Evolutionary conservation across 2,329 filamentous ascomycete genomes (phyloP).

Genomic region (Fusarium newnesense): DNA sequence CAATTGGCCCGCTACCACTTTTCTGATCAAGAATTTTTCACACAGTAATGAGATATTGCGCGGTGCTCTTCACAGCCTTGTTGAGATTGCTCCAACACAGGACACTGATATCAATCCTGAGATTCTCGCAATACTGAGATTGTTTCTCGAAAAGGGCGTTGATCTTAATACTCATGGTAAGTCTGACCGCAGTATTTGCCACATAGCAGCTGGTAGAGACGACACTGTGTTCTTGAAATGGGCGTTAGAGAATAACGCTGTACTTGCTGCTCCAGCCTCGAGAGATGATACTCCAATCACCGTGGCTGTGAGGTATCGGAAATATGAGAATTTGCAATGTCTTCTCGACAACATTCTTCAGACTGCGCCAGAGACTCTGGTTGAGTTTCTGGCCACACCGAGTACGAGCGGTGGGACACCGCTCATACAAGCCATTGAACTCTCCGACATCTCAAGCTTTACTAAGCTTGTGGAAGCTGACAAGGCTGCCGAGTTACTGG

Average conservation of each 20-base stretch:
- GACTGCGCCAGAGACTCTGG: not conserved
- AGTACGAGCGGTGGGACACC: not conserved
- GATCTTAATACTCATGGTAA: rapidly evolving
- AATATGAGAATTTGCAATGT: rapidly evolving
- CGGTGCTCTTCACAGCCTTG: rapidly evolving
- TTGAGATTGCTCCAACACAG: not conserved
- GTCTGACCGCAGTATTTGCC: not conserved
- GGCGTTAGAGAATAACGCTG: rapidly evolving
- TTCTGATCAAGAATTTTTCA: rapidly evolving
- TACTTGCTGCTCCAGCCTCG: rapidly evolving
- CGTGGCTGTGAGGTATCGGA: not conserved
- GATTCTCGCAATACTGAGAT: not conserved
- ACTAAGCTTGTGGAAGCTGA: not conserved
- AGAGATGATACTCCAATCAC: not conserved
- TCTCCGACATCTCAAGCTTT: rapidly evolving
- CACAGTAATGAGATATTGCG: rapidly evolving
- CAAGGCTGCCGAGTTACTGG: not conserved
- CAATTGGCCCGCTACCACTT: rapidly evolving
- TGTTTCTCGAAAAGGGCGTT: rapidly evolving
- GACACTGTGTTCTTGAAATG: not conserved
- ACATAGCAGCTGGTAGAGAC: rapidly evolving
- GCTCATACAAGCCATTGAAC: not conserved
- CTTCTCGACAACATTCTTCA: rapidly evolving
- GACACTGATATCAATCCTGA: rapidly evolving
- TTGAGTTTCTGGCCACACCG: not conserved